These are phyloP conservation scores for Neolentinus lepideus DNA, from an alignment of 1,284 basidiomycete species.

Conservation along the genomic window DNA sequence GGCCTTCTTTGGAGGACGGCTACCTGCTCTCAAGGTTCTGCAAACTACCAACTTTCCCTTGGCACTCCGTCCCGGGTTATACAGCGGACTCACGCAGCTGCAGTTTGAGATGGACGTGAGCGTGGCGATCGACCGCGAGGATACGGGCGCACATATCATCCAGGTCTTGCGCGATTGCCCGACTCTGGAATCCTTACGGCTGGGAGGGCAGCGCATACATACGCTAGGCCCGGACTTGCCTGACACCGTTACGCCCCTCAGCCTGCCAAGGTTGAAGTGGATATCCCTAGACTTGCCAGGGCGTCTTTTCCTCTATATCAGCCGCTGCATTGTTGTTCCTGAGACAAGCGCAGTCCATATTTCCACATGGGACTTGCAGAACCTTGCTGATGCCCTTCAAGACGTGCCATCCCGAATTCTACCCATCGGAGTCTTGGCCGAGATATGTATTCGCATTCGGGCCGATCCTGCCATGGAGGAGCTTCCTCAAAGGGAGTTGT, in stretches of 20 bases:
- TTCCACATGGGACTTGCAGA: too few relatives aligned
- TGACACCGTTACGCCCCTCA: not conserved
- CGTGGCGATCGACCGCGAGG: not conserved
- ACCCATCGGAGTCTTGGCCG: too few relatives aligned
- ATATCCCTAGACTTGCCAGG: too few relatives aligned
- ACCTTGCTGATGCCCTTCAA: too few relatives aligned
- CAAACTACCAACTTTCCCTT: not conserved
- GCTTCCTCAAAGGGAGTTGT: not conserved
- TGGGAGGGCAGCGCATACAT: not conserved
- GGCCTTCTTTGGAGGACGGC: not conserved
- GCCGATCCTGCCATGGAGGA: too few relatives aligned
- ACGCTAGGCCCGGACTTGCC: not conserved
- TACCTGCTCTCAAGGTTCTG: not conserved
- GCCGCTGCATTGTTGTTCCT: too few relatives aligned
- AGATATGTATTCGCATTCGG: too few relatives aligned
- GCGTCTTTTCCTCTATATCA: too few relatives aligned
- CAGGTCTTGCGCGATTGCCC: not conserved
- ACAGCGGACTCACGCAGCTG: not conserved
- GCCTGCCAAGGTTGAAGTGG: not conserved
- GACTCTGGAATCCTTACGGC: not conserved
- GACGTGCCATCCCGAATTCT: too few relatives aligned
- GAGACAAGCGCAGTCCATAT: too few relatives aligned
- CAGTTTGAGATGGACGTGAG: not conserved
- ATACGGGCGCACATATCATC: not conserved
- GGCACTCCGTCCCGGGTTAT: not conserved